Conservation (phyloP, 163 green algal genomes). For the Picocystis sp. region DNA sequence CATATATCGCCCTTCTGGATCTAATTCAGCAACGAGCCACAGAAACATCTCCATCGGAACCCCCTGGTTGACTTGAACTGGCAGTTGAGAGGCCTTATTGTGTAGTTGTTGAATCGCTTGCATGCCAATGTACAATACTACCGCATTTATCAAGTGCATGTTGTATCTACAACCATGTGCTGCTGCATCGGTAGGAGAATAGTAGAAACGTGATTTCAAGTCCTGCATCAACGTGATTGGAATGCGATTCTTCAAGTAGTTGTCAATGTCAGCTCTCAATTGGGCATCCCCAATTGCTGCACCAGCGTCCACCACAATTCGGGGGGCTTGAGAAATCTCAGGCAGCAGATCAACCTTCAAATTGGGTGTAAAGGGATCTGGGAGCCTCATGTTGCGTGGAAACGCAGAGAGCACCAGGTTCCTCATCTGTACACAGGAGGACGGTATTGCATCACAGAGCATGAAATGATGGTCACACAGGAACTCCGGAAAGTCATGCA, state of each 20-base stretch:
- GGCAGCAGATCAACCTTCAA: constrained; percentile 84
- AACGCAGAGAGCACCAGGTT: constrained; percentile 96
- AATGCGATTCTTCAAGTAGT: constrained; percentile 33
- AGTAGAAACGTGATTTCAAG: constrained; percentile 13
- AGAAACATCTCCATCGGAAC: constrained; percentile 29
- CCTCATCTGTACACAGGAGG: constrained; percentile 79
- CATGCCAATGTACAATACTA: constrained; percentile 84
- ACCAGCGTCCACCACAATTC: constrained; percentile 46
- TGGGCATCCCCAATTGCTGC: constrained; percentile 6
- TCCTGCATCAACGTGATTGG: constrained; percentile 18
- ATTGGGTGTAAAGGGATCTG: constrained; percentile 94
- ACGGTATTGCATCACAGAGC: constrained; percentile 82
- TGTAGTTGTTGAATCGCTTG: constrained; percentile 25
- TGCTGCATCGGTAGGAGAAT: constrained; percentile 17
- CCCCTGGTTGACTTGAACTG: constrained; percentile 12
- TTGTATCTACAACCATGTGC: constrained; percentile 39
- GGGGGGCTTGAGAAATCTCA: constrained; percentile 66
- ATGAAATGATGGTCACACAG: constrained; percentile 88
- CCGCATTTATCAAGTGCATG: constrained; percentile 65
- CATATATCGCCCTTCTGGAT: constrained; percentile 39
- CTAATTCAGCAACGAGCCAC: constrained; percentile 18
- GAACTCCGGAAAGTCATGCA: constrained; percentile 99
- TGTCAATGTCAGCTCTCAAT: constrained; percentile 47
- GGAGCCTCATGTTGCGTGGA: constrained; percentile 89
- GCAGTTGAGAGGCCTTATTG: constrained; percentile 16